Conservation (phyloP, 2,329 filamentous ascomycete species). For the Lachnellula suecica region DNA sequence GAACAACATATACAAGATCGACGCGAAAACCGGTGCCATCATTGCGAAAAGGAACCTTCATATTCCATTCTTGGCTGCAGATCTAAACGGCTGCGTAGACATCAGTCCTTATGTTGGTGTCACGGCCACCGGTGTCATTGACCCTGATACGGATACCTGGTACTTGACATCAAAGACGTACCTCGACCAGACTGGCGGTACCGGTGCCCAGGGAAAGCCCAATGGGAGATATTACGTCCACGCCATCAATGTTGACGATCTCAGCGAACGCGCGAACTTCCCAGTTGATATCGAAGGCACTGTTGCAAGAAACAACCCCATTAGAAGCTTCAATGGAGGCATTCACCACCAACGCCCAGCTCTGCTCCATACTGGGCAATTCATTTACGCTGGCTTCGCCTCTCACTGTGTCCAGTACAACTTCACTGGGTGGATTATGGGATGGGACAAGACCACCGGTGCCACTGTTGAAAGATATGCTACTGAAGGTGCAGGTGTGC, state of each 20-base stretch:
- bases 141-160: conserved; percentile 47
- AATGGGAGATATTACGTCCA: conserved; percentile 46
- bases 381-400: conserved; percentile 48
- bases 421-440: conserved; percentile 49
- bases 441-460: conserved; percentile 46
- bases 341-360: conserved; percentile 48
- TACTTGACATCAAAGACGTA: conserved; percentile 52
- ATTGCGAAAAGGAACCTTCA: conserved; percentile 47
- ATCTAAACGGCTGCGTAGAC: conserved; percentile 47
- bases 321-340: conserved; percentile 44
- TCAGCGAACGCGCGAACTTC: conserved; percentile 40
- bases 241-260: conserved; percentile 44
- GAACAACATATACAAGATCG: conserved; percentile 57
- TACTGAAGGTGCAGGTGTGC: conserved; percentile 43
- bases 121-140: conserved; percentile 50
- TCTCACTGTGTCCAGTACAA: conserved; percentile 53
- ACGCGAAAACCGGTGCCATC: conserved; percentile 53
- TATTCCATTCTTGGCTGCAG: conserved; percentile 46
- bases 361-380: conserved; percentile 45
- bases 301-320: conserved; percentile 44
- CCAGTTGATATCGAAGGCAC: conserved; percentile 43
- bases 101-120: conserved; percentile 47
- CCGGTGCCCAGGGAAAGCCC: conserved; percentile 38
- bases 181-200: conserved; percentile 34
- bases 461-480: conserved; percentile 42